Evolutionary conservation across 371 early-diverging fungal species (phyloP).

Genomic region (Chytridium lagenaria): DNA sequence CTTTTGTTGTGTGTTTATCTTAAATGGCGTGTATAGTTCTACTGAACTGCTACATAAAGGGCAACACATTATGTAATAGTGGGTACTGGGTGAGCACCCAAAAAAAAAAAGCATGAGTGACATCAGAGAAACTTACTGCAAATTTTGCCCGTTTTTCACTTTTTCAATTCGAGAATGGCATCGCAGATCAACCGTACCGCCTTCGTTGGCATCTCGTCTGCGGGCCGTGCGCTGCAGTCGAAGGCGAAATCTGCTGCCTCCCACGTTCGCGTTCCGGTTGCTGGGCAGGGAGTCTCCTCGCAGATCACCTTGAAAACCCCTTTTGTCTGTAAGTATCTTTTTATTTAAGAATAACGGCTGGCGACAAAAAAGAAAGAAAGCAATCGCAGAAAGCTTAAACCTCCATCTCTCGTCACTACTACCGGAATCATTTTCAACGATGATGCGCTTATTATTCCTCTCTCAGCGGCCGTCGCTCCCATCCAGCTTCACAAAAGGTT

Average conservation of each 20-base stretch:
- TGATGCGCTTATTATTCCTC: background rate
- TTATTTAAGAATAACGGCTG: background rate
- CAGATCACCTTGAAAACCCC: slow-evolving; percentile 9
- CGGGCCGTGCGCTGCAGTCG: background rate
- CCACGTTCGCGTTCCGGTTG: background rate
- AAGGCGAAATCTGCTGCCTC: background rate
- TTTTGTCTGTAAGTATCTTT: slow-evolving; percentile 8
- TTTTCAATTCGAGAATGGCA: background rate
- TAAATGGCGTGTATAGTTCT: too few species aligned
- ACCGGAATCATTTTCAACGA: too few species aligned
- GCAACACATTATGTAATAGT: too few species aligned
- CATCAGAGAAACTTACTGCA: too few species aligned
- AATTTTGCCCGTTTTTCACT: background rate
- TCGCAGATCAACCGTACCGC: background rate
- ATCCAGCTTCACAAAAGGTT: slow-evolving; percentile 11
- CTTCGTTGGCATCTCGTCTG: background rate
- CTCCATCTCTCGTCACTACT: too few species aligned
- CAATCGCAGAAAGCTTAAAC: too few species aligned
- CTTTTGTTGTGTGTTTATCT: too few species aligned
- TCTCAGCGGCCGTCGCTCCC: background rate
- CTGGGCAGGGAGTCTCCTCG: background rate
- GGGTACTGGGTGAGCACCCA: too few species aligned
- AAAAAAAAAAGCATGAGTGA: too few species aligned
- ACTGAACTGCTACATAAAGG: too few species aligned
- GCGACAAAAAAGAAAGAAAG: too few species aligned